Evolutionary conservation across 2,329 filamentous ascomycete genomes (phyloP).

Genomic region (Botrytis hyacinthi): DNA sequence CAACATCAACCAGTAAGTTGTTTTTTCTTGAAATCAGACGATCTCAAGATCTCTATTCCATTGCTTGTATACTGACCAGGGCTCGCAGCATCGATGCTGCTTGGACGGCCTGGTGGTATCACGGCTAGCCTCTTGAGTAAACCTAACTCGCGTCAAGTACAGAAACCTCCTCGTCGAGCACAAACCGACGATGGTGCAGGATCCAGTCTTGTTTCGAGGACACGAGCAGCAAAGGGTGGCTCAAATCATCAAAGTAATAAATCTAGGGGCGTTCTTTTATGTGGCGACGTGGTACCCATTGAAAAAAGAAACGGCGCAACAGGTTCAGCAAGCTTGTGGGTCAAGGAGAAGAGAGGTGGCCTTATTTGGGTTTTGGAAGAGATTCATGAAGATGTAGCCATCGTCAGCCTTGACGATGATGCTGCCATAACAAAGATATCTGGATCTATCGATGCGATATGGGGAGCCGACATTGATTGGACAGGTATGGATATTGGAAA

Average conservation of each 20-base stretch:
- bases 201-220: conserved; percentile 44
- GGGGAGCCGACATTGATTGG: conserved; percentile 68
- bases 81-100: conserved; percentile 55
- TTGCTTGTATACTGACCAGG: conserved; percentile 18
- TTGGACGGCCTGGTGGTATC: conserved; percentile 66
- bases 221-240: conserved; percentile 49
- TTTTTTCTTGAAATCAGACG: too few species aligned
- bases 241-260: conserved; percentile 64
- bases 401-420: conserved; percentile 72
- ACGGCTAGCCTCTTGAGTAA: conserved; percentile 88
- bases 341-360: conserved; percentile 92
- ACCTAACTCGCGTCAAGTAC: conserved; percentile 54
- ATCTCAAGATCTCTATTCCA: neutral
- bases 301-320: conserved; percentile 90
- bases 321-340: conserved; percentile 94
- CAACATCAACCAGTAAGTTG: conserved; percentile 34
- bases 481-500: conserved; percentile 72
- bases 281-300: conserved; percentile 97
- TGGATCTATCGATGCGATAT: conserved; percentile 82
- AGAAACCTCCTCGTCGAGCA: conserved; percentile 51
- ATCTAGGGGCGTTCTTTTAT: conserved; percentile 85
- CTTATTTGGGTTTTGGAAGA: conserved; percentile 98
- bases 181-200: conserved; percentile 62
- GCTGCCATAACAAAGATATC: conserved; percentile 67
- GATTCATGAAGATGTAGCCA: conserved; percentile 89